These are phyloP conservation scores for Heritiera littoralis DNA, from an alignment of 345 rosid genomes.

Conservation along the genomic window DNA sequence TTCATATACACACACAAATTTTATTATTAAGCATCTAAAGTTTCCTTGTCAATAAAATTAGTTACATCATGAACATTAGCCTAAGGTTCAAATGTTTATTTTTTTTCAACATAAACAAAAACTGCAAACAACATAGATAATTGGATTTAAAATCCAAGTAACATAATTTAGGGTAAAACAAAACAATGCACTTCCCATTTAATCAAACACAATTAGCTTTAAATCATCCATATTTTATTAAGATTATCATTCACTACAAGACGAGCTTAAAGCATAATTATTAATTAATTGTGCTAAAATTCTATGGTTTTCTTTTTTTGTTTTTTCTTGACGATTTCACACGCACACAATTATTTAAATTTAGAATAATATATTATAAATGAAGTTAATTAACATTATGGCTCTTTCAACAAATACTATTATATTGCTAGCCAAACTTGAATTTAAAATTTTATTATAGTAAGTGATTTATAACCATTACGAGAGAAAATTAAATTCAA, in stretches of 20 bases:
- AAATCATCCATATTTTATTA: background rate
- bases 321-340: background rate
- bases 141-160: background rate
- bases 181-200: background rate
- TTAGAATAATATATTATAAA: background rate
- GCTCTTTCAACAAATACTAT: constrained; percentile 9
- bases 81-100: background rate
- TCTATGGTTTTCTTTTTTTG: background rate
- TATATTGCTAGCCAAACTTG: background rate
- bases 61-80: background rate
- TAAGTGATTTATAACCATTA: constrained; percentile 1
- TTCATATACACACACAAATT: background rate
- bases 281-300: no score
- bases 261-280: no score
- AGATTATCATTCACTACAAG: background rate
- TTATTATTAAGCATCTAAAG: background rate
- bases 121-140: background rate
- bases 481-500: background rate
- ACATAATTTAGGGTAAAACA: background rate
- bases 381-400: background rate
- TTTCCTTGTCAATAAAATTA: background rate
- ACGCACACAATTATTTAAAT: background rate
- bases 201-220: no score
- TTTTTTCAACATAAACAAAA: background rate
- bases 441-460: background rate